Percentiles rank a stretch among this genome's conserved stretches.
Conservation (phyloP, 108 stramenopile genomes). For the Conticribra guillardii region DNA sequence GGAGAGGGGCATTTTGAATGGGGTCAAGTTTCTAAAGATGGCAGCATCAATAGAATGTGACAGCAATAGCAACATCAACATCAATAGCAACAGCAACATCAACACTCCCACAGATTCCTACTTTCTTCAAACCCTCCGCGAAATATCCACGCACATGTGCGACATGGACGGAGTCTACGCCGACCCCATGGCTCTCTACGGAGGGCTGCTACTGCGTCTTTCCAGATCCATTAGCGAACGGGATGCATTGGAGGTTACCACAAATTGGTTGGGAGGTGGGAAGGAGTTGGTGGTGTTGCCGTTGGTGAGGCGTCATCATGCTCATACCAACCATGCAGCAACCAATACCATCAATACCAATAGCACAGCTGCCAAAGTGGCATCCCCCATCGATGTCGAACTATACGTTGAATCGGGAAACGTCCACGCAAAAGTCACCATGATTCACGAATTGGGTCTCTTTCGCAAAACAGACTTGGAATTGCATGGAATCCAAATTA, state of each 20-base stretch:
- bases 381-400: conserved; percentile 56
- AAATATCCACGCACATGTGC: conserved; percentile 55
- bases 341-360: conserved; percentile 1
- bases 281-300: conserved; percentile 44
- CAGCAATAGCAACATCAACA: neutral
- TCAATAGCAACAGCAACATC: neutral
- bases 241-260: conserved; percentile 37
- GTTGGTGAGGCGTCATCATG: conserved; percentile 42
- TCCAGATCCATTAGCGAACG: conserved; percentile 33
- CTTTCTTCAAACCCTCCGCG: conserved; percentile 52
- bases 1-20: conserved; percentile 61
- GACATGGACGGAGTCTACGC: conserved; percentile 54
- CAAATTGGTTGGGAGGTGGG: conserved; percentile 15
- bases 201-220: conserved; percentile 45
- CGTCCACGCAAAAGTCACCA: conserved; percentile 63
- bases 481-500: conserved; percentile 17
- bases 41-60: too few relatives aligned
- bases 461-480: conserved; percentile 64
- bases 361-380: neutral
- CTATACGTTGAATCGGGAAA: conserved; percentile 62
- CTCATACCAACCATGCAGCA: neutral
- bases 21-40: conserved; percentile 50
- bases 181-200: conserved; percentile 55
- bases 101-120: conserved; percentile 41
- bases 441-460: conserved; percentile 61